Conservation (phyloP, 371 early-diverging fungal species). For the Mortierella sp. region DNA sequence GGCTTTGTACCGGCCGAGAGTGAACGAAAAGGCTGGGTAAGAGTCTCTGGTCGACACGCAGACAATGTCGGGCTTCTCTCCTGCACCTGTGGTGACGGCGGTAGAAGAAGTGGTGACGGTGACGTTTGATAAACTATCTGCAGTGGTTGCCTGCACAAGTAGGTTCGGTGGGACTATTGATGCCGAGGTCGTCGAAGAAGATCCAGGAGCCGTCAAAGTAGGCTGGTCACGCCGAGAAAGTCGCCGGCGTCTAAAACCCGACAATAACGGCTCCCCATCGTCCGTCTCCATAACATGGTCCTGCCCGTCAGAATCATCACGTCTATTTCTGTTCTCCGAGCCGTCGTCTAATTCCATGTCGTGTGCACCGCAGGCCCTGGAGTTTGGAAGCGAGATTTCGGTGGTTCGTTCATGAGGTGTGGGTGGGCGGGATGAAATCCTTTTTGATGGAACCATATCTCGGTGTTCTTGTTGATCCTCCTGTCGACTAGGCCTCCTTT, state of each 20-base stretch:
- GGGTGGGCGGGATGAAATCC: not conserved
- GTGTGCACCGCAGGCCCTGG: not conserved
- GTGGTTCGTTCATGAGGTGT: not conserved
- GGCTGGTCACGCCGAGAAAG: not conserved
- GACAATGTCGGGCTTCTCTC: not conserved
- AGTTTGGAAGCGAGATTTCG: not conserved
- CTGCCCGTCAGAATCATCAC: not conserved
- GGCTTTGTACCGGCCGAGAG: constrained; percentile 3
- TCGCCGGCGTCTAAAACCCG: not conserved
- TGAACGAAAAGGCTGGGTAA: not conserved
- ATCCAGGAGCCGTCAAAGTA: not conserved
- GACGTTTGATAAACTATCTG: too few species aligned
- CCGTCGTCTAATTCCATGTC: not conserved
- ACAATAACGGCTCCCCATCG: not conserved
- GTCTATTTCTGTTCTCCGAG: not conserved
- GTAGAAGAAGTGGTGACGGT: not conserved
- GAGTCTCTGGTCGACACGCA: not conserved
- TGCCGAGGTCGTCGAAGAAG: not conserved
- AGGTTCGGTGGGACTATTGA: not conserved
- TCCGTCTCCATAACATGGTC: not conserved
- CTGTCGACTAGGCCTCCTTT: not conserved
- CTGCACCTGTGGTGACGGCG: not conserved
- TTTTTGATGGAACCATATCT: not conserved
- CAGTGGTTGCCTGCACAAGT: not conserved
- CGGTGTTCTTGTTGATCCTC: not conserved